Evolutionary conservation across 805 yeast genomes (phyloP).

Genomic region (Kregervanrija fluxuum): DNA sequence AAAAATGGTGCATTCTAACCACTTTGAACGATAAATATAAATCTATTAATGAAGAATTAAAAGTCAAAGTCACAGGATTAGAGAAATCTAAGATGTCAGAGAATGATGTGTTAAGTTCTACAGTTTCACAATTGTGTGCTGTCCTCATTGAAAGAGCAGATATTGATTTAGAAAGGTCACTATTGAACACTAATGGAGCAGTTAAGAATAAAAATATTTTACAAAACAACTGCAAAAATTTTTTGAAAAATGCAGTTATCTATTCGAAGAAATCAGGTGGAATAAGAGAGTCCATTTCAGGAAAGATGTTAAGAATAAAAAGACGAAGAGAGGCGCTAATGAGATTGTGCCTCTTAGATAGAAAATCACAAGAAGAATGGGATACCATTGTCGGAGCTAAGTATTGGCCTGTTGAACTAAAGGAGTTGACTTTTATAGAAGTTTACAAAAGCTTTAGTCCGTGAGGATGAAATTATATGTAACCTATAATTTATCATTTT

Average conservation of each 20-base stretch:
- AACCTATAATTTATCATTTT: too few species aligned
- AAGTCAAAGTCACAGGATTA: constrained; percentile 15
- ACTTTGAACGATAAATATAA: constrained; percentile 32
- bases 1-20: constrained; percentile 35
- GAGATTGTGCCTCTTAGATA: constrained; percentile 40
- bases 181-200: constrained; percentile 26
- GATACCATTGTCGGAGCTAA: constrained; percentile 19
- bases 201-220: constrained; percentile 26
- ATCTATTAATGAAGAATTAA: constrained; percentile 31
- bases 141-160: constrained; percentile 46
- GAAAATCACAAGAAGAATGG: constrained; percentile 25
- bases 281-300: constrained; percentile 38
- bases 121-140: constrained; percentile 31
- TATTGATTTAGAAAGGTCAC: constrained; percentile 43
- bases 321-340: constrained; percentile 37
- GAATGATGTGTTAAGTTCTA: constrained; percentile 17
- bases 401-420: constrained; percentile 24
- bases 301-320: constrained; percentile 35
- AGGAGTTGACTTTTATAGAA: constrained; percentile 18
- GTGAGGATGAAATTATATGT: too few species aligned
- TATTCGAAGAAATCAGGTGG: constrained; percentile 44
- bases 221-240: constrained; percentile 32
- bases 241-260: constrained; percentile 40
- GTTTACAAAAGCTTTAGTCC: constrained; percentile 8
- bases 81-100: constrained; percentile 9